Evolutionary conservation across 768 basidiomycete genomes (phyloP).

Genomic region (Tulasnella sp.): DNA sequence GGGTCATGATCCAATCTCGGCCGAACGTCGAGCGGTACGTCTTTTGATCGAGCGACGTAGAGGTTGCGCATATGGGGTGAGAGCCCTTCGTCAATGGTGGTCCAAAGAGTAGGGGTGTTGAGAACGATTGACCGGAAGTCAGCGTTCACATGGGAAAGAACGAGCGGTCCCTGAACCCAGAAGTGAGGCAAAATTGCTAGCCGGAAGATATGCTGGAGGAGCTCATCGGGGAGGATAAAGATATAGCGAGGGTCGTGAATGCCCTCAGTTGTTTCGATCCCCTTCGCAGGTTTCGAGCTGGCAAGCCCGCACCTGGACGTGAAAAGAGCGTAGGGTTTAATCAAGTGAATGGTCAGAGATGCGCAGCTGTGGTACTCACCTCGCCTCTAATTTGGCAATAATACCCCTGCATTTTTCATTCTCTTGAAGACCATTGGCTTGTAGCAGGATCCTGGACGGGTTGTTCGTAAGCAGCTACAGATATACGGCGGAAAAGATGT

Average conservation of each 20-base stretch:
- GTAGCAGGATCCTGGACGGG: neutral
- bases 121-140: neutral
- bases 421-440: neutral
- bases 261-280: neutral
- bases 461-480: neutral
- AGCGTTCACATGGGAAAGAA: neutral
- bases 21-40: neutral
- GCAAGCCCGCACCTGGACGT: neutral
- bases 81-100: neutral
- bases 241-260: neutral
- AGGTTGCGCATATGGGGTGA: neutral
- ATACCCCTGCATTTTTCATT: neutral
- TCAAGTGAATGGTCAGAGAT: neutral
- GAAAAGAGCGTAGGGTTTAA: neutral
- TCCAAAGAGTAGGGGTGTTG: neutral
- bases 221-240: neutral
- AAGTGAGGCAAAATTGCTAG: neutral
- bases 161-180: neutral
- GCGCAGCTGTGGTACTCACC: neutral
- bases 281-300: neutral
- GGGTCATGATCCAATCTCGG: no score
- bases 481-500: neutral
- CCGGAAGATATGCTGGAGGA: neutral
- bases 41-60: neutral
- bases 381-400: neutral